Evolutionary conservation across 106 monocot genomes (phyloP).

Genomic region (Dendrobium officinale): DNA sequence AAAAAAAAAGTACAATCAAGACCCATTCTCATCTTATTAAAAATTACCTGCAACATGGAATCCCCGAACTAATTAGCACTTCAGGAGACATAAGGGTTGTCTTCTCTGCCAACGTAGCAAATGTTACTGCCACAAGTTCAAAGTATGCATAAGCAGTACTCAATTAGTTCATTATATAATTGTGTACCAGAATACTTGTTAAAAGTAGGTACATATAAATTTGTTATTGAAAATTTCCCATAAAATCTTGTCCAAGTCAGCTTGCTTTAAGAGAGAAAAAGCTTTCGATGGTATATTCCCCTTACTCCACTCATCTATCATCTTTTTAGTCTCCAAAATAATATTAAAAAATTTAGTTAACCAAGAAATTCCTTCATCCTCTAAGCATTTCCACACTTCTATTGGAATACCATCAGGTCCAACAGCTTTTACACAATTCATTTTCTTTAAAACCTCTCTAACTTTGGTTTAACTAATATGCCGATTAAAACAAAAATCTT

Average conservation of each 20-base stretch:
- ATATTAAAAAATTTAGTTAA: no score
- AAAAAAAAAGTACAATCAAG: neutral
- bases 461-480: no score
- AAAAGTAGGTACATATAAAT: neutral
- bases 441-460: no score
- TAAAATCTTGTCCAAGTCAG: neutral
- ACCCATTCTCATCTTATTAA: conserved; percentile 4
- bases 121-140: conserved; percentile 62
- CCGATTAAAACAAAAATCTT: no score
- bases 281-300: neutral
- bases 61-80: conserved; percentile 69
- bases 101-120: conserved; percentile 77
- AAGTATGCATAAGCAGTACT: neutral
- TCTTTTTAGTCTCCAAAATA: no score
- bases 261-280: neutral
- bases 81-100: conserved; percentile 97
- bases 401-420: no score
- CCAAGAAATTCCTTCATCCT: no score
- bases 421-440: no score
- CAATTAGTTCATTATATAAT: neutral
- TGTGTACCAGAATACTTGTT: neutral
- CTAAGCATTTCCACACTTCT: no score
- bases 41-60: conserved; percentile 96
- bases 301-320: neutral
- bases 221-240: neutral